phyloP scores from a whole-genome alignment of 192 early-diverging fungal genomes.

The Coemansia guatemalensis region DNA sequence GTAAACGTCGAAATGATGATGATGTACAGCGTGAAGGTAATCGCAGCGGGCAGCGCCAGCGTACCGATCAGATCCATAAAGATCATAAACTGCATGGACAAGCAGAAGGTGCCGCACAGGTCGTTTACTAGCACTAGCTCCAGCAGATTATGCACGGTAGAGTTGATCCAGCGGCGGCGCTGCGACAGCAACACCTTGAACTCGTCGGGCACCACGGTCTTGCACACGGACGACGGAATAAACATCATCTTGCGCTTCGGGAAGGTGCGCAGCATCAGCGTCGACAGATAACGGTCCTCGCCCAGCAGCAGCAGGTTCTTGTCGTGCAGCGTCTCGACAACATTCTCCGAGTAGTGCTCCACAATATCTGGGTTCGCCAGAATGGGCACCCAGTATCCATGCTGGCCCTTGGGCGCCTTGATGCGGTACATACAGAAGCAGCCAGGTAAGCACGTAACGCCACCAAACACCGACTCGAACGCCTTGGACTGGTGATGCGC shows the following conservation, averaged over 20 bases:
- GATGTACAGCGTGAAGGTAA: slow-evolving; percentile 83
- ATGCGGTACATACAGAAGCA: slow-evolving; percentile 89
- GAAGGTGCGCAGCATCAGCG: slow-evolving; percentile 92
- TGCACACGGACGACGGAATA: slow-evolving; percentile 88
- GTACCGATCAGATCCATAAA: slow-evolving; percentile 95
- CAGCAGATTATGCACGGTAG: slow-evolving; percentile 86
- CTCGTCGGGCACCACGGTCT: slow-evolving; percentile 85
- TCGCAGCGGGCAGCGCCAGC: slow-evolving; percentile 88
- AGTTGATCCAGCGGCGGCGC: slow-evolving; percentile 94
- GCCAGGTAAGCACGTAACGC: slow-evolving; percentile 80
- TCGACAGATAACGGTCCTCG: slow-evolving; percentile 93
- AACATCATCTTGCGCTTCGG: slow-evolving; percentile 95
- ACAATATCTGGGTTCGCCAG: slow-evolving; percentile 82
- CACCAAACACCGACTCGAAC: slow-evolving; percentile 84
- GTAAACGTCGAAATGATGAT: slow-evolving; percentile 65
- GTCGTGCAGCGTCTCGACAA: slow-evolving; percentile 86
- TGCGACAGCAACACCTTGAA: slow-evolving; percentile 84
- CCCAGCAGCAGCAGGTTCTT: slow-evolving; percentile 93
- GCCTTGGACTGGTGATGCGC: slow-evolving; percentile 80
- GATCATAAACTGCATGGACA: slow-evolving; percentile 95
- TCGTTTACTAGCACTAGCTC: slow-evolving; percentile 82
- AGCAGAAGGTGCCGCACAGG: slow-evolving; percentile 85
- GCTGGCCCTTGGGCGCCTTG: slow-evolving; percentile 74
- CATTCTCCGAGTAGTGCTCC: slow-evolving; percentile 82
- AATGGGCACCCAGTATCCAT: slow-evolving; percentile 82